Percentiles rank a stretch among this genome's conserved stretches.
Evolutionary conservation across 2,329 filamentous ascomycete species (phyloP).

Genomic region (Claviceps sp.): DNA sequence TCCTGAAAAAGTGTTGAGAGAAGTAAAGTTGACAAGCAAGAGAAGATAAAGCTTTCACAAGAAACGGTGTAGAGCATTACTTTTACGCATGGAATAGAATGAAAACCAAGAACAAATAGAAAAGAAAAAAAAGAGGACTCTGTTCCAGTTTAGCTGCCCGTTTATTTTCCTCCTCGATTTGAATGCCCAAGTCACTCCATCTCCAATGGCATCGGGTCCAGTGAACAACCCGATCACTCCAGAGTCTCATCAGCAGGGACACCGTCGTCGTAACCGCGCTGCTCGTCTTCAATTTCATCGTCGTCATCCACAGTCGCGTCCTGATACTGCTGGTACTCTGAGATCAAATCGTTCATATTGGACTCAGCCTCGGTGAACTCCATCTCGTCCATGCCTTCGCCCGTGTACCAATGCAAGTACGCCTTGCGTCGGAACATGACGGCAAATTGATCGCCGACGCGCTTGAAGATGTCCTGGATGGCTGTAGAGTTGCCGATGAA

Average conservation of each 20-base stretch:
- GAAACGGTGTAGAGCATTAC: not conserved
- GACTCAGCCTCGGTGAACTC: constrained; percentile 99
- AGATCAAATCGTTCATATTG: constrained; percentile 99
- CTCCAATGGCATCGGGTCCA: not conserved
- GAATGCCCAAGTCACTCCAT: not conserved
- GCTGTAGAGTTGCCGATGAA: constrained; percentile 99
- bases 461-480: constrained; percentile 99
- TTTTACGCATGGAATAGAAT: not conserved
- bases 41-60: not conserved
- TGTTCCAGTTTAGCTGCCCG: not conserved
- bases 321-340: constrained; percentile 99
- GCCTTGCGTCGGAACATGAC: constrained; percentile 99
- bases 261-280: constrained; percentile 47
- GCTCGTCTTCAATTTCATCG: constrained; percentile 89
- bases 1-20: not conserved
- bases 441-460: constrained; percentile 97
- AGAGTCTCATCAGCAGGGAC: constrained; percentile 47
- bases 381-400: constrained; percentile 99
- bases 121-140: not conserved
- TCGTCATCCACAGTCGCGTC: constrained; percentile 94
- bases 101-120: not conserved
- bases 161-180: not conserved
- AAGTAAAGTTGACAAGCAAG: not conserved
- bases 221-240: not conserved
- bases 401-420: constrained; percentile 99